A percentile compares a stretch with the other conserved stretches of the same genome.
phyloP scores from a whole-genome alignment of 257 asterid species.

The Lycium ferocissimum region DNA sequence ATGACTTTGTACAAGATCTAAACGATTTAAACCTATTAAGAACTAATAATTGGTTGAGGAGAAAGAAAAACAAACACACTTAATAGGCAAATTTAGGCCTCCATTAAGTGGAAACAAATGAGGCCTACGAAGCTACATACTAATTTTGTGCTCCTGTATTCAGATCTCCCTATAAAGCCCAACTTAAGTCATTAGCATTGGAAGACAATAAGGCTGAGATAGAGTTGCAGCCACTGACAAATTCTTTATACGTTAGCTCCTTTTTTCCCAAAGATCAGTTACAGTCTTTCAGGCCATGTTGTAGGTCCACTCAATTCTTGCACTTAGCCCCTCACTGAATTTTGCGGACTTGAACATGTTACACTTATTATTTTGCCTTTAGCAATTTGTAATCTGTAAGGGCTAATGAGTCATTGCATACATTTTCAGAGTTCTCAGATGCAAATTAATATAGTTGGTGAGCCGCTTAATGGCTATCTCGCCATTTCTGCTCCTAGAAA shows the following conservation, averaged over 20 bases:
- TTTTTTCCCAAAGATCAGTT: not conserved
- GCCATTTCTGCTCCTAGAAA: not conserved
- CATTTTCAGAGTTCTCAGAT: conserved; percentile 19
- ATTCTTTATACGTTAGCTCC: conserved; percentile 4
- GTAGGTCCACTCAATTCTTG: conserved; percentile 18
- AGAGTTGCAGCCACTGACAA: not conserved
- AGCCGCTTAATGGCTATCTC: not conserved
- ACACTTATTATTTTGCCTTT: not conserved
- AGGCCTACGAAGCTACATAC: not conserved
- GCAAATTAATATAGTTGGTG: conserved; percentile 14
- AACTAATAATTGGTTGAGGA: not conserved
- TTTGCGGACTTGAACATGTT: not conserved
- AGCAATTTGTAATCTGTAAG: not conserved
- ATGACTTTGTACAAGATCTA: not conserved
- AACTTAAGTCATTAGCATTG: not conserved
- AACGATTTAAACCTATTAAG: not conserved
- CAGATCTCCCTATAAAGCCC: not conserved
- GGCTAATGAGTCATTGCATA: not conserved
- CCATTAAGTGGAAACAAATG: not conserved
- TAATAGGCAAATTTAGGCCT: not conserved
- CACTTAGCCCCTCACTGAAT: conserved; percentile 1
- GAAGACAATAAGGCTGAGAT: not conserved
- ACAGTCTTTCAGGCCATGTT: conserved; percentile 23
- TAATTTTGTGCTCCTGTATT: not conserved
- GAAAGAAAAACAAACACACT: not conserved